These are phyloP conservation scores for Botryotinia convoluta DNA, from an alignment of 2,329 filamentous ascomycete genomes.

Conservation along the genomic window DNA sequence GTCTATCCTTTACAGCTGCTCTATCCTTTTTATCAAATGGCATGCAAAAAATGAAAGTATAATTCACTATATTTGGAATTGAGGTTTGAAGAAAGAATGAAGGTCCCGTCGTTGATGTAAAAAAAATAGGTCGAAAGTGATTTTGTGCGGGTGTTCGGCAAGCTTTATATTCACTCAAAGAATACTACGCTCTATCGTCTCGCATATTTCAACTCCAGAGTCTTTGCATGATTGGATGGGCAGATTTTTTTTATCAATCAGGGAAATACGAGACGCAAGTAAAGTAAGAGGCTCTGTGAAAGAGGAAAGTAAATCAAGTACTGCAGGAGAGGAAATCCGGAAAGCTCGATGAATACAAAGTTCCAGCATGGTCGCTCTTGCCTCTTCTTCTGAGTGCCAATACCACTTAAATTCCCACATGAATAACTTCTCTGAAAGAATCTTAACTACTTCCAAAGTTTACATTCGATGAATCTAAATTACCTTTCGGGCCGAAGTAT, in stretches of 20 bases:
- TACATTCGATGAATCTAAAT: neutral
- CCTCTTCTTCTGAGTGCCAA: neutral
- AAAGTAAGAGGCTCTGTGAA: neutral
- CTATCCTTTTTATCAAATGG: conserved; percentile 19
- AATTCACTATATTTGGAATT: neutral
- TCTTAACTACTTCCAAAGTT: neutral
- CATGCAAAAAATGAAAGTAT: conserved; percentile 11
- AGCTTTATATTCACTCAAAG: conserved; percentile 8
- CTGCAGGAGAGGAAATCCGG: neutral
- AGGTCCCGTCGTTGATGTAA: neutral
- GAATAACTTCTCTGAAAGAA: neutral
- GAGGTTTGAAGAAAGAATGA: neutral
- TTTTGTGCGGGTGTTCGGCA: neutral
- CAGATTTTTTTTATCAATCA: neutral
- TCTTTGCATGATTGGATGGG: neutral
- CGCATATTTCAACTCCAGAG: neutral
- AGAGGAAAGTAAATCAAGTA: neutral
- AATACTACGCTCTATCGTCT: neutral
- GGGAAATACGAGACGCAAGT: neutral
- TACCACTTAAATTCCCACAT: neutral
- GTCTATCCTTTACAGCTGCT: conserved; percentile 16
- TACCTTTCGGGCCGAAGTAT: neutral
- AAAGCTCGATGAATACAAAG: neutral
- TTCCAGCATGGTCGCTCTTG: neutral
- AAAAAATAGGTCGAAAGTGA: neutral